Percentiles rank a stretch among this genome's conserved stretches.
Evolutionary conservation across 2,329 filamentous ascomycete species (phyloP).

Genomic region (Aspergillus ibericus): DNA sequence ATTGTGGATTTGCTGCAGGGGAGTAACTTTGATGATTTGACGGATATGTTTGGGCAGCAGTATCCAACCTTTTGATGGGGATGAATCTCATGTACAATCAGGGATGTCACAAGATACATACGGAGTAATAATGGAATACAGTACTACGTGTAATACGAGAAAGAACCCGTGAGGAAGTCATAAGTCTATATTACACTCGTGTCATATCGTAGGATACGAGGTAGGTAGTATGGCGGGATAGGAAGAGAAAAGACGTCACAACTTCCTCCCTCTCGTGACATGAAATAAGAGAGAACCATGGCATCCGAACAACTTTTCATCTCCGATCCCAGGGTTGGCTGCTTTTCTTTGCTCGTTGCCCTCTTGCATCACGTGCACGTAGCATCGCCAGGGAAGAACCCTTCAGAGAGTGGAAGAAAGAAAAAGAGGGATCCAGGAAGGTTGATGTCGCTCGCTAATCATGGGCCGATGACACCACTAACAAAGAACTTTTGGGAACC

Average conservation of each 20-base stretch:
- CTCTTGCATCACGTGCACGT: slow-evolving; percentile 1
- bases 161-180: slow-evolving; percentile 26
- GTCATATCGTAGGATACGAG: slow-evolving; percentile 23
- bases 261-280: slow-evolving; percentile 26
- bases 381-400: background rate
- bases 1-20: slow-evolving; percentile 36
- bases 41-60: slow-evolving; percentile 35
- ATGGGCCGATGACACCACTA: slow-evolving; percentile 35
- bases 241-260: slow-evolving; percentile 25
- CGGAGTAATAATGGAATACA: background rate
- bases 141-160: background rate
- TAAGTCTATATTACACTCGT: slow-evolving; percentile 34
- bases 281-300: slow-evolving; percentile 18
- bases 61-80: slow-evolving; percentile 28
- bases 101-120: background rate
- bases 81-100: background rate
- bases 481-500: slow-evolving; percentile 42
- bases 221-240: slow-evolving; percentile 16
- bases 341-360: background rate
- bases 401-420: background rate
- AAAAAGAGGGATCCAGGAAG: slow-evolving; percentile 15
- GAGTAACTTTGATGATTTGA: slow-evolving; percentile 32
- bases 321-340: slow-evolving; percentile 20
- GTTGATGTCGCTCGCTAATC: slow-evolving; percentile 35
- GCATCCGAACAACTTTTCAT: slow-evolving; percentile 25